A percentile compares a stretch with the other conserved stretches of the same genome.
These are phyloP conservation scores for Xylariaceae sp. DNA, from an alignment of 2,329 filamentous ascomycete species.

Conservation along the genomic window DNA sequence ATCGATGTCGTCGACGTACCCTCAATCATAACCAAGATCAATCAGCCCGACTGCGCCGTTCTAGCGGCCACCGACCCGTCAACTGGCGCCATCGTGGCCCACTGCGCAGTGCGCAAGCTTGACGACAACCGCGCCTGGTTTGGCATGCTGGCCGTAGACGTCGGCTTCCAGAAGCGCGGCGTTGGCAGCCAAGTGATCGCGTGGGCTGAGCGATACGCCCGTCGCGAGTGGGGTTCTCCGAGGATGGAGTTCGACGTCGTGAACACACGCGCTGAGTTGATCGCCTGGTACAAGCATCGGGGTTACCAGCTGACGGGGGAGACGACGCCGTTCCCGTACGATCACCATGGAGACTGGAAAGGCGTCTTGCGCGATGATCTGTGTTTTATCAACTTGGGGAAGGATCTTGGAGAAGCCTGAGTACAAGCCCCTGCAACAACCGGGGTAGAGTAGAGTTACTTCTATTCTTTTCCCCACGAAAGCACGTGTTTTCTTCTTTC, in stretches of 20 bases:
- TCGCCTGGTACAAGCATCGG: constrained; percentile 53
- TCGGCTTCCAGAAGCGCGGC: constrained; percentile 50
- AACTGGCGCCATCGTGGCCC: constrained; percentile 45
- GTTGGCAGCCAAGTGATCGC: constrained; percentile 51
- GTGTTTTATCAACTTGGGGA: constrained; percentile 49
- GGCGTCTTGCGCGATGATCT: constrained; percentile 51
- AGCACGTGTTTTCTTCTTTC: background rate
- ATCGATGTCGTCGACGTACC: constrained; percentile 18
- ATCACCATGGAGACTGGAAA: constrained; percentile 43
- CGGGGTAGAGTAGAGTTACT: background rate
- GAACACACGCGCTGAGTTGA: constrained; percentile 51
- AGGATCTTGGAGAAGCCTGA: constrained; percentile 40
- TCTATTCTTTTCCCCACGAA: background rate
- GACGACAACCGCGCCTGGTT: constrained; percentile 48
- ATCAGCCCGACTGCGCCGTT: constrained; percentile 27
- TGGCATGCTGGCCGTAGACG: constrained; percentile 57
- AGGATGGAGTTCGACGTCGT: constrained; percentile 55
- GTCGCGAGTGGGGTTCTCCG: constrained; percentile 41
- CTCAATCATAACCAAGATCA: constrained; percentile 26
- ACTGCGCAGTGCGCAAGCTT: constrained; percentile 51
- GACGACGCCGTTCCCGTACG: constrained; percentile 52
- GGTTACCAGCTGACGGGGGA: constrained; percentile 51
- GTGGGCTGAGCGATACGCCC: constrained; percentile 49
- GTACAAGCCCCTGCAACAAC: background rate
- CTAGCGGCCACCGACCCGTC: constrained; percentile 46